These are phyloP conservation scores for Prunus campanulata DNA, from an alignment of 306 rosid genomes.

Conservation along the genomic window DNA sequence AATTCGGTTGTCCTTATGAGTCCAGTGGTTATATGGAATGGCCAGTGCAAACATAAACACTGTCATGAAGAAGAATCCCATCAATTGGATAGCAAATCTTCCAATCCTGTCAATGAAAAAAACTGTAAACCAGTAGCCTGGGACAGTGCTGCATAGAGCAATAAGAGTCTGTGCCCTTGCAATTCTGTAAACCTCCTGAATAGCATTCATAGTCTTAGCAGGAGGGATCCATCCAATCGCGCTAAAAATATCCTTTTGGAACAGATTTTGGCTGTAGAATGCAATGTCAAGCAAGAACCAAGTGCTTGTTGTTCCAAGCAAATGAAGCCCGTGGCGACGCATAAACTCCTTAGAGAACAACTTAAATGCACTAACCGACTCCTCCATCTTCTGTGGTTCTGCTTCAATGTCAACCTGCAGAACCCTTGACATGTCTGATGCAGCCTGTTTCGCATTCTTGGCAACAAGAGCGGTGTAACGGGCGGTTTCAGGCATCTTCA, in stretches of 20 bases:
- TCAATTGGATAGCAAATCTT: conserved; percentile 62
- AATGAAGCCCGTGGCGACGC: conserved; percentile 58
- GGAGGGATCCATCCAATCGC: conserved; percentile 77
- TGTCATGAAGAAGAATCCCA: conserved; percentile 88
- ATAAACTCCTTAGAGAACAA: conserved; percentile 55
- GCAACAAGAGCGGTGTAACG: conserved; percentile 75
- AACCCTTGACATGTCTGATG: conserved; percentile 70
- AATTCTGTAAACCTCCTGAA: conserved; percentile 57
- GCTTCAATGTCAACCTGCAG: conserved; percentile 51
- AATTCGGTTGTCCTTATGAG: conserved; percentile 43
- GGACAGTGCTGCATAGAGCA: conserved; percentile 77
- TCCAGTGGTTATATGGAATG: conserved; percentile 74
- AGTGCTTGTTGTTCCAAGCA: conserved; percentile 63
- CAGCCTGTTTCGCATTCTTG: conserved; percentile 53
- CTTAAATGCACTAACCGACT: conserved; percentile 22
- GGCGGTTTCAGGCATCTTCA: conserved; percentile 83
- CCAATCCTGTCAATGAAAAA: conserved; percentile 65
- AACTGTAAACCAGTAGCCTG: conserved; percentile 78
- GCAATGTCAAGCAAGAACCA: conserved; percentile 83
- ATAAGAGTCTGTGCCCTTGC: conserved; percentile 74
- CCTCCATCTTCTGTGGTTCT: conserved; percentile 22
- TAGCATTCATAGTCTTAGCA: conserved; percentile 60
- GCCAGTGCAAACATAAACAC: conserved; percentile 73
- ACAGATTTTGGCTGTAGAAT: conserved; percentile 67
- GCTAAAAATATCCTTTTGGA: conserved; percentile 72